Base-by-base conservation (phyloP, 345 rosid genomes). In the Sisymbrium irio region DNA sequence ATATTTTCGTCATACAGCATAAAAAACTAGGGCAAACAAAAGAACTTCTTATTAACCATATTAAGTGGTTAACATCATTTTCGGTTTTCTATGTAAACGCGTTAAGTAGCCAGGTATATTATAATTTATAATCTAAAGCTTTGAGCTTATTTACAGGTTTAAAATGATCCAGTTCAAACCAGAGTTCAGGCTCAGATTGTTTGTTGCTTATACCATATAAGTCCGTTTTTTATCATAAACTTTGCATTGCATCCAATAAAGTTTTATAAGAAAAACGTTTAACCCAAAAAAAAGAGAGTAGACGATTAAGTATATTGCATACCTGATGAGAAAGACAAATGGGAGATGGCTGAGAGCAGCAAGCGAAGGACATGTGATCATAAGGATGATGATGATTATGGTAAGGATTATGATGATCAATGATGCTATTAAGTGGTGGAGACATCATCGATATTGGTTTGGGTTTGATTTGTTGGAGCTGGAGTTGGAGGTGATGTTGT, bases 251-350 rank as follows among this genome's bases (percentile, higher is more conserved):
- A 37, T 57, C 17, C 12, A 46, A 55, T 15, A 7, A 6, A 5
- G 20, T 1, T 33, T 20, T 14, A 36, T 12, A 42, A 33, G 15
- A 4, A 18, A 51, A 25, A 33, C 33, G 3, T 3, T 35, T 25
- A 42, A 56, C 9, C 51, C 4, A n/a, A 13, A 4, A 32, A 25
- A 3, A 62, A 6, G 35, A n/a, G 19, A 44, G 12, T 7, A 40
- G 22, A 57, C 4, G 6, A 42, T 45, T 33, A 57, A 13, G 30
- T 40, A 40, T 56, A 56, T 50, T 17, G 46, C 41, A 49, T 46
- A 59, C 78, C 79, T 81, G 88, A 86, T 78, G 86, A 69, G 83
- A 77, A 67, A 73, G 78, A 59, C 69, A 53, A 42, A 32, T 42
- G 49, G 82, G 17, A 55, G 86, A 74, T 46, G 78, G 54, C 6